A percentile compares a stretch with the other conserved stretches of the same genome.
Evolutionary conservation across 495 filamentous ascomycete genomes (phyloP).

Genomic region (Aspergillus affinis): DNA sequence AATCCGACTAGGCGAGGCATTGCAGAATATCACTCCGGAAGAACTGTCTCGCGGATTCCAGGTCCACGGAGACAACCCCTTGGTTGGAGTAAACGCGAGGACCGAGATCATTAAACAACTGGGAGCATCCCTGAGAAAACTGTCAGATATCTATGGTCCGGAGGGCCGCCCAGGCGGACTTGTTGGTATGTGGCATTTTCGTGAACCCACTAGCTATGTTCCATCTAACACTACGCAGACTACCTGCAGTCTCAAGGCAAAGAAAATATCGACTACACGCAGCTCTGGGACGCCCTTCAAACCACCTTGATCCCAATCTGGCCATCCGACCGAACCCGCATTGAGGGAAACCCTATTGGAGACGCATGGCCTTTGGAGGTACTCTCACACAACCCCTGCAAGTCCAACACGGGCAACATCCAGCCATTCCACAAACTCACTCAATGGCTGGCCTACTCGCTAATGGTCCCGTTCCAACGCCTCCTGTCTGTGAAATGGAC

Average conservation of each 20-base stretch:
- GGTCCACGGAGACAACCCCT: slow-evolving; percentile 48
- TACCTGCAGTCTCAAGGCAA: background rate
- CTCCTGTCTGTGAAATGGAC: slow-evolving; percentile 75
- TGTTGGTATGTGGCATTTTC: slow-evolving; percentile 41
- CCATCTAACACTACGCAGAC: background rate
- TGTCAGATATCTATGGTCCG: slow-evolving; percentile 50
- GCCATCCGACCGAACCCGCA: slow-evolving; percentile 53
- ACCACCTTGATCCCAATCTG: slow-evolving; percentile 52
- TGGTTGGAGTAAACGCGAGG: slow-evolving; percentile 51
- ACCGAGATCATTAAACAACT: slow-evolving; percentile 49
- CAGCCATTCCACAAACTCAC: slow-evolving; percentile 81
- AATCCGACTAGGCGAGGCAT: slow-evolving; percentile 15
- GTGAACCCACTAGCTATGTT: too few species aligned
- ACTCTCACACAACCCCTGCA: slow-evolving; percentile 17
- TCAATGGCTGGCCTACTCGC: slow-evolving; percentile 85
- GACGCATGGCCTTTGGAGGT: slow-evolving; percentile 55
- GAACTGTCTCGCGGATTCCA: slow-evolving; percentile 37
- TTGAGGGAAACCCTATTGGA: slow-evolving; percentile 52
- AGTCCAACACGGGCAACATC: slow-evolving; percentile 18
- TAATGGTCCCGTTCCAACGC: slow-evolving; percentile 83
- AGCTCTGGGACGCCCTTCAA: slow-evolving; percentile 53
- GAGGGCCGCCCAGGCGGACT: slow-evolving; percentile 54
- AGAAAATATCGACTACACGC: slow-evolving; percentile 29
- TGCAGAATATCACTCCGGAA: slow-evolving; percentile 18
- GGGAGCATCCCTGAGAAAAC: slow-evolving; percentile 44